Conservation (phyloP, 805 yeast species). For the Naumovozyma baii region DNA sequence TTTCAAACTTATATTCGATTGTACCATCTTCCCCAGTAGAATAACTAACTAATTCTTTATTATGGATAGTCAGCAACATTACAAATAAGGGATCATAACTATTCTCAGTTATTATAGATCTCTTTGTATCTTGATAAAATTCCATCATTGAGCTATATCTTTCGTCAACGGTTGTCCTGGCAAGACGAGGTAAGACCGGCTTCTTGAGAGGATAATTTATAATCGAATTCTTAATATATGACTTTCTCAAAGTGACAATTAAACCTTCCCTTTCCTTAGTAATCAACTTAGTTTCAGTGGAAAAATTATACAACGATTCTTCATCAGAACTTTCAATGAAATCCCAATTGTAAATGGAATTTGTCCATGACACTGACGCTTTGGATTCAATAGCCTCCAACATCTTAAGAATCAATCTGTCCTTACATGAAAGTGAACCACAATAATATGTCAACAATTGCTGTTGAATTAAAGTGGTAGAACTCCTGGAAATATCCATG, state of each 20-base stretch:
- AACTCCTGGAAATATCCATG: slow-evolving; percentile 36
- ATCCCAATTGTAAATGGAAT: slow-evolving; percentile 56
- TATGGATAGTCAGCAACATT: slow-evolving; percentile 49
- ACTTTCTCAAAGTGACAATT: slow-evolving; percentile 43
- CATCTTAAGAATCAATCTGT: slow-evolving; percentile 48
- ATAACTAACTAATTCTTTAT: slow-evolving; percentile 47
- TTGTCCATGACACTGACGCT: slow-evolving; percentile 53
- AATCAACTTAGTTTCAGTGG: slow-evolving; percentile 40
- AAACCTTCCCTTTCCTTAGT: slow-evolving; percentile 38
- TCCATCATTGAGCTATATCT: slow-evolving; percentile 27
- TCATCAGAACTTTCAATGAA: slow-evolving; percentile 34
- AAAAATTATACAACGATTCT: slow-evolving; percentile 35
- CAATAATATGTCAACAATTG: slow-evolving; percentile 43
- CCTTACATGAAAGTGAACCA: slow-evolving; percentile 58
- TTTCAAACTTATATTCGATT: slow-evolving; percentile 34
- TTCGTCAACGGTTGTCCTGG: not conserved
- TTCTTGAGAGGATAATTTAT: slow-evolving; percentile 26
- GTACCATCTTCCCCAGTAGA: slow-evolving; percentile 24
- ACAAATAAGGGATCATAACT: slow-evolving; percentile 67
- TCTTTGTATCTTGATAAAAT: slow-evolving; percentile 21
- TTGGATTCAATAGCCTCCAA: slow-evolving; percentile 49
- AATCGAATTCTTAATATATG: slow-evolving; percentile 41
- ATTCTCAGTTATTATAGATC: slow-evolving; percentile 9
- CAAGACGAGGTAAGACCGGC: slow-evolving; percentile 23
- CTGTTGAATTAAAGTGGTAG: slow-evolving; percentile 40